Evolutionary conservation across 345 rosid genomes (phyloP).

Genomic region (Corchorus olitorius): DNA sequence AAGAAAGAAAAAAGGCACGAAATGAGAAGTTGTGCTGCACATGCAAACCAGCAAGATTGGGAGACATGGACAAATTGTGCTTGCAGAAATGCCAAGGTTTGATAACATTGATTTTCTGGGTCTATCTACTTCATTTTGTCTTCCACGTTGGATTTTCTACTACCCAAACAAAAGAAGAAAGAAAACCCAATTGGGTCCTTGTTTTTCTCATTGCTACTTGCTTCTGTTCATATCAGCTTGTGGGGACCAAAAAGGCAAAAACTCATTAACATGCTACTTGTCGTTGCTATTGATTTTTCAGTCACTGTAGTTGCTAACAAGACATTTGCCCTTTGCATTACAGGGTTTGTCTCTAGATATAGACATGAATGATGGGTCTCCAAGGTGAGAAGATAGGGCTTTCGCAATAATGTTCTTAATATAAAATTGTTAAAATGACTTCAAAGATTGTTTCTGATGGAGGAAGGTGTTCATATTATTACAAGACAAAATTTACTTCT

Average conservation of each 20-base stretch:
- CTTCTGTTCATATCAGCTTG: slow-evolving; percentile 10
- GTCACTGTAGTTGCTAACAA: slow-evolving; percentile 34
- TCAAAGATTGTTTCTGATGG: background rate
- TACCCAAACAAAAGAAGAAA: background rate
- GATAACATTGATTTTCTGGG: slow-evolving; percentile 22
- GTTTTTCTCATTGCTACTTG: background rate
- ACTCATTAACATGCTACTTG: slow-evolving; percentile 46
- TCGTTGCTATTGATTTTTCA: slow-evolving; percentile 33
- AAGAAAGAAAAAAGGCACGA: slow-evolving; percentile 18
- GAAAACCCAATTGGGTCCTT: background rate
- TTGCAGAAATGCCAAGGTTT: slow-evolving; percentile 44
- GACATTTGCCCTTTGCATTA: slow-evolving; percentile 28
- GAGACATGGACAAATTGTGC: slow-evolving; percentile 59
- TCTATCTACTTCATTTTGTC: slow-evolving; percentile 35
- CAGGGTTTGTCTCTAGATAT: slow-evolving; percentile 19
- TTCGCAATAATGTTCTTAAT: background rate
- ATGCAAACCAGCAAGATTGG: slow-evolving; percentile 42
- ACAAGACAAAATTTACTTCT: background rate
- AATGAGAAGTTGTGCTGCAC: slow-evolving; percentile 28
- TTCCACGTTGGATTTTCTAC: slow-evolving; percentile 31
- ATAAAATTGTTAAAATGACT: background rate
- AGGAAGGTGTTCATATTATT: background rate
- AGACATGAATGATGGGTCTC: background rate
- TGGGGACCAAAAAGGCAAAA: slow-evolving; percentile 60
- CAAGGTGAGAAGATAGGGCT: slow-evolving; percentile 17